Percentiles rank a stretch among this genome's conserved stretches.
These are phyloP conservation scores for Eremothecium gossypii DNA, from an alignment of 1,139 yeast genomes.

Conservation along the genomic window DNA sequence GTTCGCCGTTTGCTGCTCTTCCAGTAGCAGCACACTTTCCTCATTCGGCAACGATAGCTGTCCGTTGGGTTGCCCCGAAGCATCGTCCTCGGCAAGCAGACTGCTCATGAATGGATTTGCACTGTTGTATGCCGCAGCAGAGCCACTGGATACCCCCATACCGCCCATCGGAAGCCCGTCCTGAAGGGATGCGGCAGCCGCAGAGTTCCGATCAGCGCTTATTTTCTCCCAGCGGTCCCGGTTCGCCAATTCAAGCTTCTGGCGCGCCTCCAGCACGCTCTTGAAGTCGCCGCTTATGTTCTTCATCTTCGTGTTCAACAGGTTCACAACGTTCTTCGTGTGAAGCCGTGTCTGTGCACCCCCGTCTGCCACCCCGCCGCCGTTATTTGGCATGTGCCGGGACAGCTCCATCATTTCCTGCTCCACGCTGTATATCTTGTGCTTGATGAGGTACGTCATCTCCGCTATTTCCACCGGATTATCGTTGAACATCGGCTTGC, in stretches of 20 bases:
- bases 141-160: conserved; percentile 1
- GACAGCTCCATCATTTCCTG: conserved; percentile 44
- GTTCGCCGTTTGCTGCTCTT: conserved; percentile 38
- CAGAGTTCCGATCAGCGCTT: background rate
- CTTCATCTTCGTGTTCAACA: conserved; percentile 80
- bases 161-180: background rate
- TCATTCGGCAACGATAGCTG: conserved; percentile 60
- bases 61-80: conserved; percentile 23
- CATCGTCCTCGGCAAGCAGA: conserved; percentile 21
- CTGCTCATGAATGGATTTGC: conserved; percentile 32
- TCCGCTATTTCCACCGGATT: conserved; percentile 91
- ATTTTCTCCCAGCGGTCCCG: conserved; percentile 81
- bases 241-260: conserved; percentile 71
- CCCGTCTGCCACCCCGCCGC: conserved; percentile 42
- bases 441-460: conserved; percentile 84
- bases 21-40: conserved; percentile 65
- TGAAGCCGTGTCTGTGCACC: conserved; percentile 40
- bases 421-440: conserved; percentile 81
- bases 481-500: conserved; percentile 91
- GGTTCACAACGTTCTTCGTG: conserved; percentile 76
- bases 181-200: background rate
- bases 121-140: conserved; percentile 20
- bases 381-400: conserved; percentile 29
- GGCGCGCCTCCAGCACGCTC: conserved; percentile 77
- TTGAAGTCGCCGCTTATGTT: conserved; percentile 90